Evolutionary conservation across 495 filamentous ascomycete species (phyloP), one percentile per base, ranked within the genome.

Genomic region (Penicillium malachiteum): DNA sequence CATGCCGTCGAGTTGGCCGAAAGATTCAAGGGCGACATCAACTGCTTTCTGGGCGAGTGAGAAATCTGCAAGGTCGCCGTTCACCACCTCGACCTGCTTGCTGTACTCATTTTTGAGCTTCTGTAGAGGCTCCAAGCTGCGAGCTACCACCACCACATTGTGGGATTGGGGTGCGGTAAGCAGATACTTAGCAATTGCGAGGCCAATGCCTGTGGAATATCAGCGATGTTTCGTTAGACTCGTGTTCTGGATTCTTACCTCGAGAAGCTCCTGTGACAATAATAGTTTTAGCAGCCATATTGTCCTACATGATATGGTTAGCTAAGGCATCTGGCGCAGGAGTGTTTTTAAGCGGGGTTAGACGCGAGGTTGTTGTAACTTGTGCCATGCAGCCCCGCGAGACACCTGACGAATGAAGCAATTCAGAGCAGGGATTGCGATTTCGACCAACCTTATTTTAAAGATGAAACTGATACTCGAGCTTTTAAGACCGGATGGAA

Each of bases 111-210:
- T 64, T 58, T 89, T 84, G 16, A 97, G 76, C 34, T 78, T 69
- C 57, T 88, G 78, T 47, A 98, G 78, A 33, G 83, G 79, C 34
- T 79, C 78, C 40, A 79, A 68, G 56, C 80, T 89, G 53, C 94
- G 85, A 12, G 94, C 88, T 31, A 93, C 76, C 5, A 90, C 75
- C 39, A 96, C 82, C 16, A 96, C 78, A 44, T 88, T 89, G 74
- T 90, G 84, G 0, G 76, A 74, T 51, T 74, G 68, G 6, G 72
- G 65, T 9, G 79, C 67, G n/a, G 76, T 58, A 49, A 97, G 82
- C 34, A 98, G 82, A 62, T 84, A 80, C 58, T 88, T 77, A 31
- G 88, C 81, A 26, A 93, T 82, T 9, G 90, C 90, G 18, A 88
- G 81, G 45, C 94, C 94, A 56, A 97, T 88, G 35, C 94, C 93